Conservation (phyloP, 352 stramenopile genomes). For the Phytophthora kernoviae region DNA sequence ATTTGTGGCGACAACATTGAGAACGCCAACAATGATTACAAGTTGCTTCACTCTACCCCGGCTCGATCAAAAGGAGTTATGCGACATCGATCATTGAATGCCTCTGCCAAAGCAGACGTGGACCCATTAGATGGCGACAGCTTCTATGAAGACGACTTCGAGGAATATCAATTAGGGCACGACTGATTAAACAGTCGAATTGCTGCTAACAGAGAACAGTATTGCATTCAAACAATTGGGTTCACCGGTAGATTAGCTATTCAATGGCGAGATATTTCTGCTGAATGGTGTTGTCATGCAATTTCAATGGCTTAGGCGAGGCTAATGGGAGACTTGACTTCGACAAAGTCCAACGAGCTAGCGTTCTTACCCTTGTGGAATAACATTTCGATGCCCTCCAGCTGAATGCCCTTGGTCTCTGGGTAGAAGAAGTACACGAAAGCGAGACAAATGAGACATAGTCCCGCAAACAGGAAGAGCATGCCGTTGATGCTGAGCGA, state of each 20-base stretch:
- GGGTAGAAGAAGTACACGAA: conserved; percentile 55
- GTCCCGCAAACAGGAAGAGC: conserved; percentile 42
- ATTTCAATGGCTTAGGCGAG: conserved; percentile 14
- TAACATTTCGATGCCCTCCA: conserved; percentile 49
- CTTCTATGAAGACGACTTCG: conserved; percentile 85
- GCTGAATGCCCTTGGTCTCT: conserved; percentile 47
- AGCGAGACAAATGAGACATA: conserved; percentile 42
- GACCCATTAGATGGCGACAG: conserved; percentile 57
- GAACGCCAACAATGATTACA: conserved; percentile 14
- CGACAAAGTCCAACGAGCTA: conserved; percentile 33
- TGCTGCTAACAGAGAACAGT: not conserved
- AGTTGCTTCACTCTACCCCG: conserved; percentile 4
- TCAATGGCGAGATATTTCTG: not conserved
- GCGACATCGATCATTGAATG: conserved; percentile 9
- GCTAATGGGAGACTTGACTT: conserved; percentile 28
- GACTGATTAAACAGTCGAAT: conserved; percentile 5
- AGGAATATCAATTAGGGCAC: conserved; percentile 47
- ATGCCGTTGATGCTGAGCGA: conserved; percentile 34
- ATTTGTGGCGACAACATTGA: conserved; percentile 3
- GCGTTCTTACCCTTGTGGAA: conserved; percentile 36
- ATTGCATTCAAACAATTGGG: not conserved
- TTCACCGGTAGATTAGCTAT: too few relatives aligned
- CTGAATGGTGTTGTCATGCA: not conserved
- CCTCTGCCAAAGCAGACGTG: conserved; percentile 23
- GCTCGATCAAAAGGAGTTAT: conserved; percentile 16